These are phyloP conservation scores for Mycena metata DNA, from an alignment of 768 basidiomycete genomes.

Conservation along the genomic window DNA sequence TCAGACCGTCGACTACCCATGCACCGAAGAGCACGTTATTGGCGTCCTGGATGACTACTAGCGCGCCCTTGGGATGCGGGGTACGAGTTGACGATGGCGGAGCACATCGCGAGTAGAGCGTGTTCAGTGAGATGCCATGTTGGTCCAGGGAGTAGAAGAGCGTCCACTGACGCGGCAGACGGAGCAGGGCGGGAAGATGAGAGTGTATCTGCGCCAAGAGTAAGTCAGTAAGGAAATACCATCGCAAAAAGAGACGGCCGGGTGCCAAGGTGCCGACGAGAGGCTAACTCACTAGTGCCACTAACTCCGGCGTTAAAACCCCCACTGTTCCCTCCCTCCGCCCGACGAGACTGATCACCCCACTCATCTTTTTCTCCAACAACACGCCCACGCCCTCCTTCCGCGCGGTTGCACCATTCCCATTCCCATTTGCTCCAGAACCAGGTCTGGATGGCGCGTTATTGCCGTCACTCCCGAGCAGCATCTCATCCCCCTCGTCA, in stretches of 20 bases:
- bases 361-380: conserved; percentile 63
- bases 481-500: conserved; percentile 25
- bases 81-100: conserved; percentile 49
- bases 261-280: conserved; percentile 9
- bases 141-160: conserved; percentile 94
- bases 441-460: not conserved
- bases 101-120: conserved; percentile 81
- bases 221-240: not conserved
- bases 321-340: conserved; percentile 66
- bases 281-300: conserved; percentile 66
- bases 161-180: conserved; percentile 79
- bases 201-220: conserved; percentile 68
- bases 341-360: conserved; percentile 65
- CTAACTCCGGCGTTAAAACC: conserved; percentile 67
- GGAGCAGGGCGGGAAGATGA: conserved; percentile 79
- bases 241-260: not conserved
- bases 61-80: conserved; percentile 53
- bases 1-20: conserved; percentile 84
- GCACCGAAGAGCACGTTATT: conserved; percentile 81
- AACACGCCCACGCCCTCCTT: conserved; percentile 55
- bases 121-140: conserved; percentile 93
- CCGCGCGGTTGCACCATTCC: conserved; percentile 30
- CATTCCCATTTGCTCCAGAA: conserved; percentile 22
- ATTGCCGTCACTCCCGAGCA: not conserved
- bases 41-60: conserved; percentile 78